phyloP scores from a whole-genome alignment of 2,329 filamentous ascomycete genomes.

The Fusarium paranaense region DNA sequence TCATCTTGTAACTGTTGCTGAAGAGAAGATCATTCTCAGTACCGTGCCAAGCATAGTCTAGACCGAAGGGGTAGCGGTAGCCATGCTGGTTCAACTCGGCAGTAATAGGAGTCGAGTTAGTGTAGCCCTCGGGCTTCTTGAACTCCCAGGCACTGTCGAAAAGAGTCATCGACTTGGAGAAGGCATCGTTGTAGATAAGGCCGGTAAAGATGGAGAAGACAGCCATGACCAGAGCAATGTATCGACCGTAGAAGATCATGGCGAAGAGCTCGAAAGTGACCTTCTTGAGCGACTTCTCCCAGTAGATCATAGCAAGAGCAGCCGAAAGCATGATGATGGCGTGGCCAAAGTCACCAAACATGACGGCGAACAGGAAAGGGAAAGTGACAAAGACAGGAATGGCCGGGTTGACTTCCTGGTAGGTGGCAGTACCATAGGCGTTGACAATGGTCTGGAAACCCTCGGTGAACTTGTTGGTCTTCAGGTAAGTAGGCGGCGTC shows the following conservation, averaged over 20 bases:
- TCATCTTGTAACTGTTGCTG: conserved; percentile 99
- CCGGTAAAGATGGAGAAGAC: conserved; percentile 97
- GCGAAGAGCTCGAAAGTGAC: conserved; percentile 92
- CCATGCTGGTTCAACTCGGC: conserved; percentile 74
- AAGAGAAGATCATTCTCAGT: conserved; percentile 96
- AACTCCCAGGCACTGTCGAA: conserved; percentile 94
- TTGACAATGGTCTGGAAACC: conserved; percentile 99
- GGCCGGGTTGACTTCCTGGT: conserved; percentile 96
- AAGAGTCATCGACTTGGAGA: conserved; percentile 91
- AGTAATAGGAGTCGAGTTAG: conserved; percentile 71
- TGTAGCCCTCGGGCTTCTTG: conserved; percentile 73
- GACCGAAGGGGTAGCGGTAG: conserved; percentile 93
- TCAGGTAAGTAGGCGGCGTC: conserved; percentile 95
- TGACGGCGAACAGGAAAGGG: conserved; percentile 99
- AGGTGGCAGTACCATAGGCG: conserved; percentile 97
- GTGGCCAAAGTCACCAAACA: conserved; percentile 99
- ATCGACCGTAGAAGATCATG: conserved; percentile 99
- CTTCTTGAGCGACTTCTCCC: conserved; percentile 93
- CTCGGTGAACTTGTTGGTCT: conserved; percentile 98
- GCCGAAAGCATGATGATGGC: conserved; percentile 88
- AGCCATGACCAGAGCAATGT: conserved; percentile 99
- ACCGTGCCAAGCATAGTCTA: conserved; percentile 97
- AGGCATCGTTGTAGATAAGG: conserved; percentile 96
- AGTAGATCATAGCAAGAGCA: conserved; percentile 94
- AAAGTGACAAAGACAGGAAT: conserved; percentile 97